Conservation (phyloP, 257 asterid species). For the Ligustrum vulgare region DNA sequence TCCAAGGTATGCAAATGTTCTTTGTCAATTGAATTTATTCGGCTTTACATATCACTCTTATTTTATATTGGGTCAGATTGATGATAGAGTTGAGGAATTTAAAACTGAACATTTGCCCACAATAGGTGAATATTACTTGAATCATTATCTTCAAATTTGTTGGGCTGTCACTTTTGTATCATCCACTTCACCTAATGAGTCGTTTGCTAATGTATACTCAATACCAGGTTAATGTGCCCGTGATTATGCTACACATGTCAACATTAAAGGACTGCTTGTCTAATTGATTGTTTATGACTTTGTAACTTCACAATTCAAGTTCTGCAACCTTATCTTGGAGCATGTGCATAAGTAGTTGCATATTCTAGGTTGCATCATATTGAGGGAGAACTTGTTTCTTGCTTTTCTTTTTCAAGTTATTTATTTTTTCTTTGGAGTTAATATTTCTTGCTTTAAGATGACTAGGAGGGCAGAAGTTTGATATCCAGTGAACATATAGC, state of each 20-base stretch:
- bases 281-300: not conserved
- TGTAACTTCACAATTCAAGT: not conserved
- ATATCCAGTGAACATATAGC: not conserved
- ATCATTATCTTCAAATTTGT: no score
- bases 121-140: no score
- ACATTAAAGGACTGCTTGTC: not conserved
- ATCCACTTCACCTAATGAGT: no score
- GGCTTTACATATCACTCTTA: no score
- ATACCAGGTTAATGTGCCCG: no score
- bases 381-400: not conserved
- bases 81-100: no score
- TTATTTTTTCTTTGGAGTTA: not conserved
- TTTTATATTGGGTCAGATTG: no score
- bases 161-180: no score
- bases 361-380: not conserved
- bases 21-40: no score
- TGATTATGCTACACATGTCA: not conserved
- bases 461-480: not conserved
- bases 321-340: not conserved
- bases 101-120: no score
- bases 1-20: no score
- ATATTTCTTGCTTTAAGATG: not conserved
- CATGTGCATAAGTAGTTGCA: not conserved
- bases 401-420: not conserved
- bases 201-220: no score